Evolutionary conservation across 208 protist species (phyloP).

Genomic region (Angomonas ambiguus): DNA sequence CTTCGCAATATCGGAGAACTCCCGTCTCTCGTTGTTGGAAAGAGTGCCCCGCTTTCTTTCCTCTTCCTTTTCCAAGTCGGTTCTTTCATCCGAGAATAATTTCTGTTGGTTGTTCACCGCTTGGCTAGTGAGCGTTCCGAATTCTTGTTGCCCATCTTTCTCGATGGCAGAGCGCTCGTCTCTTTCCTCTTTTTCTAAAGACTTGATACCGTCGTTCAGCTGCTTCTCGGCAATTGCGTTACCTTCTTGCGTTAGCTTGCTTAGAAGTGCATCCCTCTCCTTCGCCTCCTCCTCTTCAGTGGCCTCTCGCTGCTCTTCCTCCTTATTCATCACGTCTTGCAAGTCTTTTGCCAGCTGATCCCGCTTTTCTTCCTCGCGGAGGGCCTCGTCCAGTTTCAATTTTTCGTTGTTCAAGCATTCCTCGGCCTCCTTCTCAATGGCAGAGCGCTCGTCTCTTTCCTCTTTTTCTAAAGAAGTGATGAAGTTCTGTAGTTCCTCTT

Average conservation of each 20-base stretch:
- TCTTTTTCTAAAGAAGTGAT: too few relatives aligned
- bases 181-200: not conserved
- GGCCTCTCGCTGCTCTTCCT: constrained; percentile 6
- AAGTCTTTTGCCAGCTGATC: not conserved
- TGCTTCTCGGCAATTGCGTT: not conserved
- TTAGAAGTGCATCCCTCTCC: too few relatives aligned
- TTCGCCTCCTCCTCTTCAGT: constrained; percentile 9
- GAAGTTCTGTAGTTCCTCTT: too few relatives aligned
- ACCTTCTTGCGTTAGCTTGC: too few relatives aligned
- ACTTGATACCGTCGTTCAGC: not conserved
- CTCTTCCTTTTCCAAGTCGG: not conserved
- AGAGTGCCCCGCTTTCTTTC: not conserved
- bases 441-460: not conserved
- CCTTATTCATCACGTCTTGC: not conserved
- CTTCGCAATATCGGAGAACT: not conserved
- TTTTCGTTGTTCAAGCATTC: not conserved
- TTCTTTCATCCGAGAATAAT: not conserved
- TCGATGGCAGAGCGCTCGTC: constrained; percentile 1
- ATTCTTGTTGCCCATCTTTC: not conserved
- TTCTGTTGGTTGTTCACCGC: not conserved
- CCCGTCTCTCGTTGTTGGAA: not conserved
- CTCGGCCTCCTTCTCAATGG: constrained; percentile 12
- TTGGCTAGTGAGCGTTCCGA: not conserved
- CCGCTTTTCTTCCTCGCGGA: not conserved
- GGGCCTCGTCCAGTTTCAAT: not conserved